phyloP scores from a whole-genome alignment of 257 asterid genomes.

The Apocynum venetum region DNA sequence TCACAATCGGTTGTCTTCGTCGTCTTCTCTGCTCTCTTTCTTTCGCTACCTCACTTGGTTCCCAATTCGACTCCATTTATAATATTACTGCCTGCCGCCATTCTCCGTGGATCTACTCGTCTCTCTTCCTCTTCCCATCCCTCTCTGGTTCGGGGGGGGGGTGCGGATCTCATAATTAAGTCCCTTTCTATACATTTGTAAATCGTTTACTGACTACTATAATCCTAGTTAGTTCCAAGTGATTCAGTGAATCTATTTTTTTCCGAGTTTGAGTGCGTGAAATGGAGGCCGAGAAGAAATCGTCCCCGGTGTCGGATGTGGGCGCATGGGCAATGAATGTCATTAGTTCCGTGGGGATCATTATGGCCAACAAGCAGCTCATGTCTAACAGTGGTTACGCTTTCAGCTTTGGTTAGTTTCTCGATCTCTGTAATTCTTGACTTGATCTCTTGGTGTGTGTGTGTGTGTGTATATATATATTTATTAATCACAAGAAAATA shows the following conservation, averaged over 20 bases:
- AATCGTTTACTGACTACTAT: neutral
- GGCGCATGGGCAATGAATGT: conserved; percentile 99
- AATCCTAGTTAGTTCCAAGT: neutral
- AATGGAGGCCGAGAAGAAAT: conserved; percentile 84
- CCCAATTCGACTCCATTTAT: neutral
- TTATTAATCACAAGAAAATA: no score
- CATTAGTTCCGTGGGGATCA: conserved; percentile 89
- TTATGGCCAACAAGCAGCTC: conserved; percentile 94
- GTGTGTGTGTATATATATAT: no score
- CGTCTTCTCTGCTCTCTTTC: neutral
- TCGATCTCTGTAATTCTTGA: neutral
- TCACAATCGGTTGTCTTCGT: neutral
- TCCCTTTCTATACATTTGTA: neutral
- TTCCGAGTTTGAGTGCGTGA: neutral
- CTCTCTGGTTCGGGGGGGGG: neutral
- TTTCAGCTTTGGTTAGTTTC: conserved; percentile 69
- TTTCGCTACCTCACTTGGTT: neutral
- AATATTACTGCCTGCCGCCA: neutral
- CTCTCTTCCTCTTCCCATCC: conserved; percentile 2
- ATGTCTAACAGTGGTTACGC: conserved; percentile 78
- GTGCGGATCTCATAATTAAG: conserved; percentile 1
- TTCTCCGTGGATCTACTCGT: conserved; percentile 10
- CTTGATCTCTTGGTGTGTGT: neutral
- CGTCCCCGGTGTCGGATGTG: conserved; percentile 65
- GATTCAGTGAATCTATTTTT: neutral